Conservation (phyloP, 768 basidiomycete genomes). For the Boletellus ananiceps region DNA sequence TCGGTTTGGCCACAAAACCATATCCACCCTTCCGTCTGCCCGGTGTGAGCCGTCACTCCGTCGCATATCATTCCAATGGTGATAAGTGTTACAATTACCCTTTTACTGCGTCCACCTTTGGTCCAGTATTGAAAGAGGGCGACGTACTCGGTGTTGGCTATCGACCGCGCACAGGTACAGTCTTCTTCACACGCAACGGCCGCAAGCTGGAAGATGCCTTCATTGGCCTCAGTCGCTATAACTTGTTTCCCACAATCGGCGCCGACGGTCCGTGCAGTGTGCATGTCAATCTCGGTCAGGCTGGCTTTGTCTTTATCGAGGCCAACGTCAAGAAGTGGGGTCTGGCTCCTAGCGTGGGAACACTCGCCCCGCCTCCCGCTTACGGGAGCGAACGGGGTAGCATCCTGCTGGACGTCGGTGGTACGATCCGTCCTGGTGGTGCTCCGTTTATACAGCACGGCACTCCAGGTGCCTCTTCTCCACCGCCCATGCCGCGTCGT, state of each 20-base stretch:
- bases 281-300: conserved; percentile 96
- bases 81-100: conserved; percentile 98
- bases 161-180: conserved; percentile 91
- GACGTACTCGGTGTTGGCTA: conserved; percentile 96
- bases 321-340: conserved; percentile 99
- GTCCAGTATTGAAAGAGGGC: conserved; percentile 82
- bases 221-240: conserved; percentile 82
- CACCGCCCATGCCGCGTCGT: conserved; percentile 43
- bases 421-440: conserved; percentile 30
- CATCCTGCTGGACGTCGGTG: conserved; percentile 88
- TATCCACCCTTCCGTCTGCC: conserved; percentile 93
- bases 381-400: conserved; percentile 97
- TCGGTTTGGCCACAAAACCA: conserved; percentile 95
- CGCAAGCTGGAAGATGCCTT: conserved; percentile 96
- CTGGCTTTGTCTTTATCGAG: conserved; percentile 98
- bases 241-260: conserved; percentile 95
- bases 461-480: conserved; percentile 44
- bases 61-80: conserved; percentile 94
- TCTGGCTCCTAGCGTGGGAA: conserved; percentile 93
- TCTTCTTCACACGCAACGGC: conserved; percentile 99
- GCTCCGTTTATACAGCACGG: conserved; percentile 41
- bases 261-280: conserved; percentile 95
- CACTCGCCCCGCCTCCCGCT: conserved; percentile 94
- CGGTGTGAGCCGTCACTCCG: conserved; percentile 79
- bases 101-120: conserved; percentile 81